These are phyloP conservation scores for Cystobasidium pallidum DNA, from an alignment of 1,284 basidiomycete species.

Conservation along the genomic window DNA sequence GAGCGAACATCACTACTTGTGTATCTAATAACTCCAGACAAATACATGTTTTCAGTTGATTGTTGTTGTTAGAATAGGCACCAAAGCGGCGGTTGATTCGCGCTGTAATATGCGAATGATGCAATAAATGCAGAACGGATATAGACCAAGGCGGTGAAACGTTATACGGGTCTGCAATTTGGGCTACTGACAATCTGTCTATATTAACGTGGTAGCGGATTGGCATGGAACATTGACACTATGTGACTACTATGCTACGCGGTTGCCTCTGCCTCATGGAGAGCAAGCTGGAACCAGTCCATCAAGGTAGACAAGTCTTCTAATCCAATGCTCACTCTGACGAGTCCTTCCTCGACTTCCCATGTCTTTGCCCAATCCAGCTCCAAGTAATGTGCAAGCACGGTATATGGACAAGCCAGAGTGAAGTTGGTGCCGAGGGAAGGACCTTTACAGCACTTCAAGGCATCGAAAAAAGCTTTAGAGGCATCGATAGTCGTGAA, in stretches of 20 bases:
- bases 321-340: constrained; percentile 87
- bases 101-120: neutral
- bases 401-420: constrained; percentile 86
- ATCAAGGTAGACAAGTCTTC: constrained; percentile 72
- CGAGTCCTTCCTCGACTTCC: constrained; percentile 82
- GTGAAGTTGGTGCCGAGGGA: constrained; percentile 96
- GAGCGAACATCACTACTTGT: neutral
- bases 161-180: no score
- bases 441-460: constrained; percentile 86
- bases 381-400: constrained; percentile 89
- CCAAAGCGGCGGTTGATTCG: neutral
- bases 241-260: neutral
- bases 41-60: neutral
- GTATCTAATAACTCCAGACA: neutral
- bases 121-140: neutral
- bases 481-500: constrained; percentile 74
- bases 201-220: no score
- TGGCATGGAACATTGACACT: no score
- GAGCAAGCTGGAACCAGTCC: constrained; percentile 67
- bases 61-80: constrained; percentile 6
- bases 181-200: no score
- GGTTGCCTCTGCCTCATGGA: constrained; percentile 67
- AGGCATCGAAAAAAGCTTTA: constrained; percentile 80
- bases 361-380: constrained; percentile 86
- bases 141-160: no score